Evolutionary conservation across 345 rosid species (phyloP), one percentile per base, ranked within the genome.

Genomic region (Boechera retrofracta): DNA sequence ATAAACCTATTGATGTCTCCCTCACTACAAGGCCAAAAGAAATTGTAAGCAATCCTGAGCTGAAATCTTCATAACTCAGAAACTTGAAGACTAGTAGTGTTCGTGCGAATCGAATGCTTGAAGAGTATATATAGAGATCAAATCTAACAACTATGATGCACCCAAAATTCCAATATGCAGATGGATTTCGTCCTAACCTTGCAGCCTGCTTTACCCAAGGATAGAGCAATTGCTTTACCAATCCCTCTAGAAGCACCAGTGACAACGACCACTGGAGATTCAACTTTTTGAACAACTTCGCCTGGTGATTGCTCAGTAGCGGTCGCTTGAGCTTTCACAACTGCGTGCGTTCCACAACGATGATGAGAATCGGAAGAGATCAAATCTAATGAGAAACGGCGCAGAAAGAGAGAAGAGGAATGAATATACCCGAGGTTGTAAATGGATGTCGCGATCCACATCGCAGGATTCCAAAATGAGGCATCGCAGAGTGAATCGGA

Each of bases 171-270:
- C 44, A 63, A 53, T 7, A 41, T 4, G 7, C n/a, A 1, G 66
- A 49, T 35, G 31, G 69, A 7, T 28, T 5, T 28, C 2, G 33
- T 11, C 29, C 79, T 39, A 63, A 87, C 93, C 91, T 85, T 85
- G 64, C 89, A 88, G 31, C 93, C 92, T 1, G 94, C 89, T 88
- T 89, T 96, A 29, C 97, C 99, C 83, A 96, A 64, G 54, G 97
- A 74, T 63, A 91, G 80, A n/a, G 99, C 99, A 80, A 96, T 79
- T 24, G 99, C 91, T 85, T 69, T 96, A 39, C 99, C 98, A 76
- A 96, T 96, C 48, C 99, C 99, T 80, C 99, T 88, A 26, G 99
- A 96, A 41, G 99, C 99, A 84, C 99, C 99, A 9, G 98, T 93
- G 59, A 96, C 90, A 42, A 96, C 71, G 29, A 84, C 98, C 10